phyloP scores from a whole-genome alignment of 176 grass and related monocot species.

The Canna indica region DNA sequence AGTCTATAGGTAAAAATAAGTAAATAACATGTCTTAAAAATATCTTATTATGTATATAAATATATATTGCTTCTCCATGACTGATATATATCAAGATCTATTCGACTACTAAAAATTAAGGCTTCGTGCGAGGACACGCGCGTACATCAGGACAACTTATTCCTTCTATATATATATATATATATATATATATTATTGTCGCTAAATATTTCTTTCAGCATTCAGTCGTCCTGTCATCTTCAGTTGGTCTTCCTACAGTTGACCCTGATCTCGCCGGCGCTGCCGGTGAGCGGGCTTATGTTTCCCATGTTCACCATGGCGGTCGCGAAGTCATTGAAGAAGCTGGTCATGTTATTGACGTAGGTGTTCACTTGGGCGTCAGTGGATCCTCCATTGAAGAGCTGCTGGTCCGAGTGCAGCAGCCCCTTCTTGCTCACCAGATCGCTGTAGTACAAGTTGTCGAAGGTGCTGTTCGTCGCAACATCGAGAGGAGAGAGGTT shows the following conservation, averaged over 20 bases:
- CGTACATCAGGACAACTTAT: too few species aligned
- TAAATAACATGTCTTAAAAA: too few species aligned
- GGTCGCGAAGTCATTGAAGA: constrained; percentile 28
- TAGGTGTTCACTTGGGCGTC: constrained; percentile 35
- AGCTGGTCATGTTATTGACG: constrained; percentile 7
- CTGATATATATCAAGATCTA: too few species aligned
- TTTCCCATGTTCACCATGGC: constrained; percentile 52
- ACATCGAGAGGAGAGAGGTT: constrained; percentile 41
- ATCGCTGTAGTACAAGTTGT: constrained; percentile 40
- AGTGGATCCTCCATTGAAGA: constrained; percentile 38
- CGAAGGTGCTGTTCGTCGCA: constrained; percentile 24
- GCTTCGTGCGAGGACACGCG: too few species aligned
- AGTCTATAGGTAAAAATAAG: too few species aligned
- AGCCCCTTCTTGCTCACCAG: constrained; percentile 34
- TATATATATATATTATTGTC: too few species aligned
- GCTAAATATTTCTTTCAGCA: too few species aligned
- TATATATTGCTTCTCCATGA: too few species aligned
- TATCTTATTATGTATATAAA: too few species aligned
- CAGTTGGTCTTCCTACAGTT: constrained; percentile 47
- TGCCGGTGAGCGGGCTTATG: constrained; percentile 39
- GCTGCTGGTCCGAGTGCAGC: constrained; percentile 43
- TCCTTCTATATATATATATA: too few species aligned
- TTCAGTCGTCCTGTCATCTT: neutral
- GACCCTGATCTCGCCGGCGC: constrained; percentile 38
- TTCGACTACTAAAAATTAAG: too few species aligned